Evolutionary conservation across 768 basidiomycete genomes (phyloP).

Genomic region (Infundibulicybe gibba): DNA sequence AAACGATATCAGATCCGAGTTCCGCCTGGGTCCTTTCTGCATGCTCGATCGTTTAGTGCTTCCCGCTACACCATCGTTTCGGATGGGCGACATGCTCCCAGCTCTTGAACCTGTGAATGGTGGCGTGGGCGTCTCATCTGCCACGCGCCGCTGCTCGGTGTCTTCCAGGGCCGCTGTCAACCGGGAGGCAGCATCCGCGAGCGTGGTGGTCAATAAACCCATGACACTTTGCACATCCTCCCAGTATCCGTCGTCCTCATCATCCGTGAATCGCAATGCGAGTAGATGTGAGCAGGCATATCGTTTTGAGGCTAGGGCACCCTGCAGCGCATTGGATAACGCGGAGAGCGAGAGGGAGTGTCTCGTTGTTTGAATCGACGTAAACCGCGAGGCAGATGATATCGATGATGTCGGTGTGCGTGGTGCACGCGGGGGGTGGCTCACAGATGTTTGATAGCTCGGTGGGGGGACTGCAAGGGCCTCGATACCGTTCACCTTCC

Average conservation of each 20-base stretch:
- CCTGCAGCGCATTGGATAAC: conserved; percentile 56
- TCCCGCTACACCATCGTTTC: neutral
- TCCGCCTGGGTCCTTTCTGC: conserved; percentile 7
- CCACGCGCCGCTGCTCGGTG: conserved; percentile 46
- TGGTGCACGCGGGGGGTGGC: conserved; percentile 25
- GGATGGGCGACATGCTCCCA: neutral
- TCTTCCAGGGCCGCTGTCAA: conserved; percentile 63
- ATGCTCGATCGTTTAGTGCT: conserved; percentile 9
- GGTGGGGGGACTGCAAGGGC: conserved; percentile 37
- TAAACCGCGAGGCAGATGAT: conserved; percentile 57
- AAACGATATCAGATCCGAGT: conserved; percentile 39
- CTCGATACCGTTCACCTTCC: conserved; percentile 46
- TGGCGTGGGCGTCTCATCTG: conserved; percentile 48
- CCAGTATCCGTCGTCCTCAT: conserved; percentile 79
- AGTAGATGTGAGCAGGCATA: conserved; percentile 79
- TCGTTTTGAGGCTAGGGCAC: conserved; percentile 67
- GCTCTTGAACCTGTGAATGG: conserved; percentile 2
- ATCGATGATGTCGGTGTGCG: conserved; percentile 26
- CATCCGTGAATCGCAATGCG: conserved; percentile 69
- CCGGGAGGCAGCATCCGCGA: conserved; percentile 61
- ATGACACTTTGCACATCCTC: conserved; percentile 80
- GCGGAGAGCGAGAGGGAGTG: conserved; percentile 69
- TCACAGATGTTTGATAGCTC: conserved; percentile 23
- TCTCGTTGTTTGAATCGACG: conserved; percentile 52
- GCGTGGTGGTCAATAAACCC: conserved; percentile 60